phyloP scores from a whole-genome alignment of 441 rosid genomes.

The Melastoma candidum region DNA sequence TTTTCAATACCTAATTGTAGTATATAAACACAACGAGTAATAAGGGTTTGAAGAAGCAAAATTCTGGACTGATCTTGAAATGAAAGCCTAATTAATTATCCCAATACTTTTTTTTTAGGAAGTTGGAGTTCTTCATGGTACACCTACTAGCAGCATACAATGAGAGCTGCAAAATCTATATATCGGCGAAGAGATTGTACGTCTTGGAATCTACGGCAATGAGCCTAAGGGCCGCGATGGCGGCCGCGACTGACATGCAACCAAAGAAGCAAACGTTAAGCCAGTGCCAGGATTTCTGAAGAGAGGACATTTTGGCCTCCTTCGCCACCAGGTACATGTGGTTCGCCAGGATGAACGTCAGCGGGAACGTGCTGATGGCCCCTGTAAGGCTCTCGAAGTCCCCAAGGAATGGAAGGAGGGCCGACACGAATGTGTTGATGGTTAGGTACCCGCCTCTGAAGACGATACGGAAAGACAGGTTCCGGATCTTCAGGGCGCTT shows the following conservation, averaged over 20 bases:
- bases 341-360: conserved; percentile 84
- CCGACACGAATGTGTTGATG: conserved; percentile 60
- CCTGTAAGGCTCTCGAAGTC: conserved; percentile 89
- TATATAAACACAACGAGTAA: no score
- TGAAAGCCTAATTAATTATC: no score
- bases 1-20: no score
- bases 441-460: conserved; percentile 74
- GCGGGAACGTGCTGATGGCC: conserved; percentile 81
- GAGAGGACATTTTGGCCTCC: conserved; percentile 30
- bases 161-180: conserved; percentile 17
- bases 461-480: conserved; percentile 46
- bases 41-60: no score
- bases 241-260: conserved; percentile 54
- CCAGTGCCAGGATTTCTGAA: conserved; percentile 81
- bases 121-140: no score
- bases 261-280: conserved; percentile 53
- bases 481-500: conserved; percentile 41
- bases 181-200: conserved; percentile 75
- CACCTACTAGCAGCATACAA: no score
- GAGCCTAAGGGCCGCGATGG: conserved; percentile 61
- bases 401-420: conserved; percentile 81
- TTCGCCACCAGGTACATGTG: conserved; percentile 74
- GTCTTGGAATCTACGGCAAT: conserved; percentile 65
- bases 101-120: no score
- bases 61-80: no score